Conservation (phyloP, 2,329 filamentous ascomycete species). For the Juglanconis oblonga region DNA sequence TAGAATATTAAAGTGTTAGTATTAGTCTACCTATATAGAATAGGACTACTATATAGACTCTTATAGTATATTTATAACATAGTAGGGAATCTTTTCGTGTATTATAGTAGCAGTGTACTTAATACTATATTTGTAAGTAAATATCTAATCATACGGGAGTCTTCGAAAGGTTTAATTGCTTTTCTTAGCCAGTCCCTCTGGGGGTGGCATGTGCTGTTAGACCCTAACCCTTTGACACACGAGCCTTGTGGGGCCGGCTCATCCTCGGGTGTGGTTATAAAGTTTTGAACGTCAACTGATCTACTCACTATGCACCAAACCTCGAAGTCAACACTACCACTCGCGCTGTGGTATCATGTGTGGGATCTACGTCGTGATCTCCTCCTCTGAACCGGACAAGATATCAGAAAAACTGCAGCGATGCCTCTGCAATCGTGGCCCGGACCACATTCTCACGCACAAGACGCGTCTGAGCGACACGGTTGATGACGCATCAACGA, state of each 20-base stretch:
- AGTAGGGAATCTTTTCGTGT: background rate
- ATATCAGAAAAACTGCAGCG: constrained; percentile 37
- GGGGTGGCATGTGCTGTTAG: background rate
- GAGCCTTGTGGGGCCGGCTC: background rate
- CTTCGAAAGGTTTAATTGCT: background rate
- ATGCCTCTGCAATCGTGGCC: constrained; percentile 54
- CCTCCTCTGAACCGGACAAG: constrained; percentile 28
- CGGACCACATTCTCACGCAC: constrained; percentile 53
- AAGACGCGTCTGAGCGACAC: constrained; percentile 27
- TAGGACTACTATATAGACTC: no score
- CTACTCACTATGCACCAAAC: background rate
- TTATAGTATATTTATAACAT: no score
- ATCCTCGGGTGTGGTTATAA: background rate
- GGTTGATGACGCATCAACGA: constrained; percentile 23
- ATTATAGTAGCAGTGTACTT: no score
- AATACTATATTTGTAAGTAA: no score
- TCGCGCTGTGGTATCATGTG: constrained; percentile 45
- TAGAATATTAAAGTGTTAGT: no score
- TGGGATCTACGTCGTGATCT: constrained; percentile 56
- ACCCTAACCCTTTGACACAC: background rate
- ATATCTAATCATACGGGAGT: no score
- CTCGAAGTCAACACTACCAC: background rate
- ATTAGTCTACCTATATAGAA: no score
- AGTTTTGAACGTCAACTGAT: background rate
- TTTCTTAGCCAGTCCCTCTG: background rate